A percentile compares a stretch with the other conserved stretches of the same genome.
Evolutionary conservation across 2,329 filamentous ascomycete species (phyloP).

Genomic region (Diaporthe helianthi): DNA sequence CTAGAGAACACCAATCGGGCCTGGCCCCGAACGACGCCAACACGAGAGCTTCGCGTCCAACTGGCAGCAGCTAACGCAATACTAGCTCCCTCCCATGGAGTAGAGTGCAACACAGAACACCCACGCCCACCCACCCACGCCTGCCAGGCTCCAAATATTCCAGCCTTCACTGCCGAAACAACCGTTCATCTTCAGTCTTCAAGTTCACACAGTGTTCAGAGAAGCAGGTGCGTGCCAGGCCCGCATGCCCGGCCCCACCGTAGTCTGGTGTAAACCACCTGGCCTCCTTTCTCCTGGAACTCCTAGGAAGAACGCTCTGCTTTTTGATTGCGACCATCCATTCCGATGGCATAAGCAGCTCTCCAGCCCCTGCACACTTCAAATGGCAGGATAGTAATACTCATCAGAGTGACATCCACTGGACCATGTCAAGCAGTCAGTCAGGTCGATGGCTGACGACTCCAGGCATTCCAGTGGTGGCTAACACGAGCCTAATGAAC

Average conservation of each 20-base stretch:
- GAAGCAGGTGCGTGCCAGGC: conserved; percentile 5
- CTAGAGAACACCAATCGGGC: conserved; percentile 13
- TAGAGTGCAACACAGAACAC: conserved; percentile 8
- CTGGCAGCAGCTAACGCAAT: conserved; percentile 9
- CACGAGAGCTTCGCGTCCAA: conserved; percentile 19
- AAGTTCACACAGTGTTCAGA: conserved; percentile 15
- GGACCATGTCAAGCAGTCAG: conserved; percentile 1
- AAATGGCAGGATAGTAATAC: conserved; percentile 4
- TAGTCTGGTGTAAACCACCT: conserved; percentile 24
- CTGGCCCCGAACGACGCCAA: conserved; percentile 16
- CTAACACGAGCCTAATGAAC: conserved; percentile 30
- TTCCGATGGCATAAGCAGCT: conserved; percentile 4
- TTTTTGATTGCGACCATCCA: conserved; percentile 21
- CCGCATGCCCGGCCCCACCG: conserved; percentile 24
- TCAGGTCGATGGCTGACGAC: conserved; percentile 10
- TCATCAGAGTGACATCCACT: conserved; percentile 13
- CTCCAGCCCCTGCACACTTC: conserved; percentile 1
- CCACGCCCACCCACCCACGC: background rate
- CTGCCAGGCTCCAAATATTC: no score
- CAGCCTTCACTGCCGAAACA: conserved; percentile 22
- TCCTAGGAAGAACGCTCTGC: background rate
- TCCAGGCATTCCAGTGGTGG: conserved; percentile 24
- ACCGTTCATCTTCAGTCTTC: background rate
- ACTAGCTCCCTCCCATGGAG: conserved; percentile 19
- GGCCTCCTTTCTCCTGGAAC: conserved; percentile 17